Evolutionary conservation across 1,139 yeast genomes (phyloP).

Genomic region (Taiozyma sp.): DNA sequence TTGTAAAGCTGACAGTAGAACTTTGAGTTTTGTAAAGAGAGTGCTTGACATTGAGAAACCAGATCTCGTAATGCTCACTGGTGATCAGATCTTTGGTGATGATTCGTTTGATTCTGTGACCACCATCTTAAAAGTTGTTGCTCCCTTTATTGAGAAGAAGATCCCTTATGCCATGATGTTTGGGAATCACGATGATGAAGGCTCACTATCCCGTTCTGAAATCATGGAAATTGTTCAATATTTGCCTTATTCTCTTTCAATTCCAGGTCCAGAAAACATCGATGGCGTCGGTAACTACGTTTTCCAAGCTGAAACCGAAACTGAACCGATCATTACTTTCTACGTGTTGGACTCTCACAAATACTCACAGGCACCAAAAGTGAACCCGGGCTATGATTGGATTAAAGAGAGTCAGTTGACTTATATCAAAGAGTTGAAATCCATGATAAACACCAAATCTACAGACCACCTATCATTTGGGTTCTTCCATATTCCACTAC

Average conservation of each 20-base stretch:
- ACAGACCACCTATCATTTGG: conserved; percentile 71
- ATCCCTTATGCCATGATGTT: conserved; percentile 81
- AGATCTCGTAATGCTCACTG: conserved; percentile 77
- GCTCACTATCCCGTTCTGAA: conserved; percentile 55
- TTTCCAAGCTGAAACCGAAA: conserved; percentile 40
- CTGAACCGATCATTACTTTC: conserved; percentile 45
- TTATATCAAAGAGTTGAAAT: conserved; percentile 45
- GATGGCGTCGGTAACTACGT: conserved; percentile 82
- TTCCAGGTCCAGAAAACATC: conserved; percentile 57
- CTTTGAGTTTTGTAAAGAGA: conserved; percentile 54
- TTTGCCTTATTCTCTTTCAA: conserved; percentile 66
- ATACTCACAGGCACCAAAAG: conserved; percentile 59
- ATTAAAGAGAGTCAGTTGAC: conserved; percentile 68
- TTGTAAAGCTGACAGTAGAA: conserved; percentile 77
- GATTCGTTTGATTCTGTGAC: conserved; percentile 77
- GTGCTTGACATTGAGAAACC: conserved; percentile 74
- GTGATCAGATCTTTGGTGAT: conserved; percentile 75
- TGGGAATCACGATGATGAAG: conserved; percentile 78
- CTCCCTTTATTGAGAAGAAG: conserved; percentile 57
- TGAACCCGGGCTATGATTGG: conserved; percentile 82
- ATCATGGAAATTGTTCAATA: conserved; percentile 50
- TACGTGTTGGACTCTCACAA: conserved; percentile 84
- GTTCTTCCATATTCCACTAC: conserved; percentile 89
- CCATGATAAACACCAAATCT: conserved; percentile 31
- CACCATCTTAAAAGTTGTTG: conserved; percentile 65